A percentile compares a stretch with the other conserved stretches of the same genome.
Evolutionary conservation across 305 asterid genomes (phyloP).

Genomic region (Nicotiana rustica): DNA sequence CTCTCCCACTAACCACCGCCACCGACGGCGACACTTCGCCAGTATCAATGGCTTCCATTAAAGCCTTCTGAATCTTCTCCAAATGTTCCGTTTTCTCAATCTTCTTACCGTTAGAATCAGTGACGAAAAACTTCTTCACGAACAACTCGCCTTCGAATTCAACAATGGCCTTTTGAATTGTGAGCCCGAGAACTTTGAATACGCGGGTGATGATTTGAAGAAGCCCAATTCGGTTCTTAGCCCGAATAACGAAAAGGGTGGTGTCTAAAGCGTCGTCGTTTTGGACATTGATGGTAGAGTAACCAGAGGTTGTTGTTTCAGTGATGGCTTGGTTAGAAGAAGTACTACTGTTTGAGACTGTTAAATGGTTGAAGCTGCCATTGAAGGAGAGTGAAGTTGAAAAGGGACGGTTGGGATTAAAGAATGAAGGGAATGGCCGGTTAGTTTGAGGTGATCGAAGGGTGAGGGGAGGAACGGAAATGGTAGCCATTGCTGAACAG

Average conservation of each 20-base stretch:
- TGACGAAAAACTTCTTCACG: conserved; percentile 47
- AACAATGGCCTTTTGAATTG: conserved; percentile 48
- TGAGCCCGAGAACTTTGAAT: conserved; percentile 53
- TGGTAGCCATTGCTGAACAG: conserved; percentile 23
- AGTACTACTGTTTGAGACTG: conserved; percentile 31
- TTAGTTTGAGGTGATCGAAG: conserved; percentile 32
- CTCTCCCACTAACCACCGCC: conserved; percentile 46
- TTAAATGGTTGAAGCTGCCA: conserved; percentile 28
- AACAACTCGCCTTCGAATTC: conserved; percentile 57
- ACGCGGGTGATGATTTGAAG: conserved; percentile 55
- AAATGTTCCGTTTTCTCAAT: conserved; percentile 43
- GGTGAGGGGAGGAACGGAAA: conserved; percentile 43
- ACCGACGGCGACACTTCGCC: conserved; percentile 31
- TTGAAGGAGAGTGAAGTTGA: conserved; percentile 36
- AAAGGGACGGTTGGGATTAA: conserved; percentile 34
- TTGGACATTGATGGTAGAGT: conserved; percentile 35
- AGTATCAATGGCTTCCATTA: conserved; percentile 46
- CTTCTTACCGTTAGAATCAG: conserved; percentile 47
- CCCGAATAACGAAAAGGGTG: conserved; percentile 43
- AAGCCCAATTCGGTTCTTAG: conserved; percentile 49
- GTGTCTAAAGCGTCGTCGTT: conserved; percentile 44
- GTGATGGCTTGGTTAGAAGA: conserved; percentile 22
- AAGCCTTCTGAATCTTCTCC: conserved; percentile 46
- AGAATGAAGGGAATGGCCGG: conserved; percentile 18
- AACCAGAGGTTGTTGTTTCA: neutral